These are phyloP conservation scores for Tetrapisispora taiwanensis DNA, from an alignment of 805 yeast species.

Conservation along the genomic window DNA sequence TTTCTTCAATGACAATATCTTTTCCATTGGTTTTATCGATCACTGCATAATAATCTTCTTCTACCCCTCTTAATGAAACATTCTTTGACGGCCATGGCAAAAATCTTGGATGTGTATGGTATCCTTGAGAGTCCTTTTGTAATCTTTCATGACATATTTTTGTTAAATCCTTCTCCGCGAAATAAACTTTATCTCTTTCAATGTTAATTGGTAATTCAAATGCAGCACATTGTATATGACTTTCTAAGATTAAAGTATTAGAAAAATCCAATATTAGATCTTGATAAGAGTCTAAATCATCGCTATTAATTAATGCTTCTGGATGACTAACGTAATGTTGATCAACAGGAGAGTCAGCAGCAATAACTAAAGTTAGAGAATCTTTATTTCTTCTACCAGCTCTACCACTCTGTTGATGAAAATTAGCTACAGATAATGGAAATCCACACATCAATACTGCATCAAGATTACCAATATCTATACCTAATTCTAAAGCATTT, in stretches of 20 bases:
- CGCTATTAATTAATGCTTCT: slow-evolving; percentile 20
- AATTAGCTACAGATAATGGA: slow-evolving; percentile 75
- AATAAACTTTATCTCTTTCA: slow-evolving; percentile 46
- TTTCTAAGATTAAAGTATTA: slow-evolving; percentile 54
- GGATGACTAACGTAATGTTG: slow-evolving; percentile 64
- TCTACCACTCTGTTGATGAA: slow-evolving; percentile 94
- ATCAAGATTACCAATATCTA: slow-evolving; percentile 87
- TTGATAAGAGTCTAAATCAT: slow-evolving; percentile 47
- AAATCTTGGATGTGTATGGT: slow-evolving; percentile 47
- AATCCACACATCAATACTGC: slow-evolving; percentile 90
- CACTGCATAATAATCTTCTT: slow-evolving; percentile 75
- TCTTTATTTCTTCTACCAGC: slow-evolving; percentile 87
- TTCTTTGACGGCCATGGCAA: slow-evolving; percentile 73
- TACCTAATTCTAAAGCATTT: slow-evolving; percentile 90
- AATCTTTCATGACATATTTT: slow-evolving; percentile 33
- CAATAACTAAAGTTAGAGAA: slow-evolving; percentile 75
- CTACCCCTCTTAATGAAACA: slow-evolving; percentile 75
- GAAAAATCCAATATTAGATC: slow-evolving; percentile 53
- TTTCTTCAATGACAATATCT: slow-evolving; percentile 72
- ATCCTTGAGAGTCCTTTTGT: slow-evolving; percentile 36
- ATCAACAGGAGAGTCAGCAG: slow-evolving; percentile 75
- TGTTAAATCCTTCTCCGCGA: slow-evolving; percentile 28
- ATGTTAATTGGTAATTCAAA: slow-evolving; percentile 62
- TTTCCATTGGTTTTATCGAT: slow-evolving; percentile 77
- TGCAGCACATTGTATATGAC: slow-evolving; percentile 92